Evolutionary conservation across 805 yeast genomes (phyloP).

Genomic region (Metschnikowia picachoensis): DNA sequence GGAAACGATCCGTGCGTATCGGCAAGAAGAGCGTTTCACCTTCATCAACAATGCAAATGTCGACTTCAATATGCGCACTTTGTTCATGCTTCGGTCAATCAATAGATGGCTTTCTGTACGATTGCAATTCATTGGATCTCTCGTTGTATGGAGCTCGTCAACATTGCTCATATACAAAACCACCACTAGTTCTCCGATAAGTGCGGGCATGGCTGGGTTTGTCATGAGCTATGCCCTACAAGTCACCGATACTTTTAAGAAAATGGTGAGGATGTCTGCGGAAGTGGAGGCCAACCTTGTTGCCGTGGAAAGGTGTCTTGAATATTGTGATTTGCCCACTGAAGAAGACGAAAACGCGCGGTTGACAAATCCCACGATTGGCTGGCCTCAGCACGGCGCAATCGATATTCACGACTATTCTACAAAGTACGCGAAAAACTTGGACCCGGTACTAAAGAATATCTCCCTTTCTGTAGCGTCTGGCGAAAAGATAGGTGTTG

Average conservation of each 20-base stretch:
- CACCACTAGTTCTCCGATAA: slow-evolving; percentile 38
- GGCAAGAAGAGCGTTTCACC: slow-evolving; percentile 61
- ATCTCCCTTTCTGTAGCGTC: slow-evolving; percentile 63
- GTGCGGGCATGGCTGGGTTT: slow-evolving; percentile 61
- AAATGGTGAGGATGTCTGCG: slow-evolving; percentile 58
- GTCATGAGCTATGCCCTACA: slow-evolving; percentile 61
- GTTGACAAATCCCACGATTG: slow-evolving; percentile 3
- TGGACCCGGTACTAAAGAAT: slow-evolving; percentile 73
- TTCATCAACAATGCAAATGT: slow-evolving; percentile 49
- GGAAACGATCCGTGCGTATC: slow-evolving; percentile 72
- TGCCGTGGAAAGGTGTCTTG: slow-evolving; percentile 64
- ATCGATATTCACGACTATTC: slow-evolving; percentile 46
- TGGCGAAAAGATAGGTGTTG: slow-evolving; percentile 87
- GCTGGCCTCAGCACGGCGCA: slow-evolving; percentile 15
- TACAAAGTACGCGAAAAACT: slow-evolving; percentile 78
- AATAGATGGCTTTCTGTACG: slow-evolving; percentile 67
- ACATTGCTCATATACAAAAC: slow-evolving; percentile 41
- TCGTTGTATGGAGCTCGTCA: slow-evolving; percentile 51
- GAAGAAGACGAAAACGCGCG: slow-evolving; percentile 29
- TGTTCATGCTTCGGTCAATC: slow-evolving; percentile 49
- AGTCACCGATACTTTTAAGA: slow-evolving; percentile 49
- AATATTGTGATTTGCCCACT: slow-evolving; percentile 46
- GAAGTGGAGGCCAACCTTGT: slow-evolving; percentile 63
- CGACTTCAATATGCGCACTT: slow-evolving; percentile 45
- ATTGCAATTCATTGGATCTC: slow-evolving; percentile 57